These are phyloP conservation scores for Aspergillus luchuensis DNA, from an alignment of 2,329 filamentous ascomycete species.

Conservation along the genomic window DNA sequence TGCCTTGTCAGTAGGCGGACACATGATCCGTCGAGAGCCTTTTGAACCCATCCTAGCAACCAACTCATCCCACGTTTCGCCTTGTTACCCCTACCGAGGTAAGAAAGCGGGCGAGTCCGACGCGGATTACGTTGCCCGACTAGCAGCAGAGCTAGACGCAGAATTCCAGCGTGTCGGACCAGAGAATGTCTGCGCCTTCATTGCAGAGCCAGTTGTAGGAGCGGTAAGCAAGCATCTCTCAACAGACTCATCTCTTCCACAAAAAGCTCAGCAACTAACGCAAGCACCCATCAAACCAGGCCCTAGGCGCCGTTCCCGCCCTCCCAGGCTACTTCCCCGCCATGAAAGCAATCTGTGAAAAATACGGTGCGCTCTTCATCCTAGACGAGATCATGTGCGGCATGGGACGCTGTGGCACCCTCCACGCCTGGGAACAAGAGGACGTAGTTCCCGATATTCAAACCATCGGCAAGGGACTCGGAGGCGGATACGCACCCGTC, in stretches of 20 bases:
- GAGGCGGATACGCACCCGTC: slow-evolving; percentile 58
- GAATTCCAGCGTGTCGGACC: slow-evolving; percentile 67
- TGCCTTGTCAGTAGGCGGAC: slow-evolving; percentile 65
- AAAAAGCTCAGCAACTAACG: neutral
- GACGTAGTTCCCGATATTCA: slow-evolving; percentile 62
- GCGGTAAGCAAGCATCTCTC: slow-evolving; percentile 52
- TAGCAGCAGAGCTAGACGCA: slow-evolving; percentile 66
- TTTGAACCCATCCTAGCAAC: slow-evolving; percentile 62
- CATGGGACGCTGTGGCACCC: slow-evolving; percentile 59
- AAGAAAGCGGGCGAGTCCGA: slow-evolving; percentile 56
- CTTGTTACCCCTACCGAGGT: slow-evolving; percentile 67
- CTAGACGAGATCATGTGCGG: slow-evolving; percentile 76
- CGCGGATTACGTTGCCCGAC: slow-evolving; percentile 60
- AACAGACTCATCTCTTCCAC: too few relatives aligned
- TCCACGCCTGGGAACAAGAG: slow-evolving; percentile 63
- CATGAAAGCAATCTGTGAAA: slow-evolving; percentile 68
- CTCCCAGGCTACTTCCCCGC: slow-evolving; percentile 69
- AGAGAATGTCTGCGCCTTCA: slow-evolving; percentile 68
- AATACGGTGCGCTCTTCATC: slow-evolving; percentile 72
- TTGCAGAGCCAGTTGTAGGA: slow-evolving; percentile 73
- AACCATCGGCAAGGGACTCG: slow-evolving; percentile 62
- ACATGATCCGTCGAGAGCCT: slow-evolving; percentile 60
- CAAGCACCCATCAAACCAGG: slow-evolving; percentile 38
- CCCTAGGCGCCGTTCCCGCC: slow-evolving; percentile 69
- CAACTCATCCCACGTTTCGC: slow-evolving; percentile 63